Evolutionary conservation across 176 grass and related monocot species (phyloP).

Genomic region (Aechmea fasciata): DNA sequence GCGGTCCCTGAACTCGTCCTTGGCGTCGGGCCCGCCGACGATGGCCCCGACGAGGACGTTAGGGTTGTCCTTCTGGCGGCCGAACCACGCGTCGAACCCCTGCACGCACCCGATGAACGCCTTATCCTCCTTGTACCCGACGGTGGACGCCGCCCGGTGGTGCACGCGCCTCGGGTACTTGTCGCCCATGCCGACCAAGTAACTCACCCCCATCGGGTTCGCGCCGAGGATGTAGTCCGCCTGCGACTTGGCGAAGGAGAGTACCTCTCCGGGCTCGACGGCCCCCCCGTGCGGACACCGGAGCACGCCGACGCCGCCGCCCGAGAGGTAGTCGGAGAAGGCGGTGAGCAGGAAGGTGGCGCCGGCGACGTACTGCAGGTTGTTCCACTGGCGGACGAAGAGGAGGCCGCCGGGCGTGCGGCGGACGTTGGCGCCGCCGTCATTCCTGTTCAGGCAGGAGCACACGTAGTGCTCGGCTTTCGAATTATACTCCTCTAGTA

Average conservation of each 20-base stretch:
- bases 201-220: slow-evolving; percentile 57
- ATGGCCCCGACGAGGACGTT: slow-evolving; percentile 67
- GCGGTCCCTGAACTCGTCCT: slow-evolving; percentile 56
- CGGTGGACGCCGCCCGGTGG: slow-evolving; percentile 74
- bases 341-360: slow-evolving; percentile 69
- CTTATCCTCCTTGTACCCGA: slow-evolving; percentile 33
- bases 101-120: slow-evolving; percentile 80
- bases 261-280: slow-evolving; percentile 15
- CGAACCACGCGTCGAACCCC: slow-evolving; percentile 73
- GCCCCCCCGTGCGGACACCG: slow-evolving; percentile 12
- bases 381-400: slow-evolving; percentile 83
- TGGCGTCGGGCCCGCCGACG: slow-evolving; percentile 66
- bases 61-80: slow-evolving; percentile 40
- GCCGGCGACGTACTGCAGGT: slow-evolving; percentile 70
- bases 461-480: slow-evolving; percentile 75
- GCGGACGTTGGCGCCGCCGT: slow-evolving; percentile 45
- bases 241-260: slow-evolving; percentile 53
- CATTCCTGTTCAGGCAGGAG: slow-evolving; percentile 65
- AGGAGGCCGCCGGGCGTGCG: slow-evolving; percentile 68
- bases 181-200: slow-evolving; percentile 59
- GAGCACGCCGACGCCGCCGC: slow-evolving; percentile 21
- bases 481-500: slow-evolving; percentile 38
- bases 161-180: slow-evolving; percentile 53
- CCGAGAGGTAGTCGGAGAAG: slow-evolving; percentile 44
- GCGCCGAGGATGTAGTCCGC: slow-evolving; percentile 65